Base-by-base conservation (phyloP, 2,329 filamentous ascomycete species). In the Phialophora verrucosa region DNA sequence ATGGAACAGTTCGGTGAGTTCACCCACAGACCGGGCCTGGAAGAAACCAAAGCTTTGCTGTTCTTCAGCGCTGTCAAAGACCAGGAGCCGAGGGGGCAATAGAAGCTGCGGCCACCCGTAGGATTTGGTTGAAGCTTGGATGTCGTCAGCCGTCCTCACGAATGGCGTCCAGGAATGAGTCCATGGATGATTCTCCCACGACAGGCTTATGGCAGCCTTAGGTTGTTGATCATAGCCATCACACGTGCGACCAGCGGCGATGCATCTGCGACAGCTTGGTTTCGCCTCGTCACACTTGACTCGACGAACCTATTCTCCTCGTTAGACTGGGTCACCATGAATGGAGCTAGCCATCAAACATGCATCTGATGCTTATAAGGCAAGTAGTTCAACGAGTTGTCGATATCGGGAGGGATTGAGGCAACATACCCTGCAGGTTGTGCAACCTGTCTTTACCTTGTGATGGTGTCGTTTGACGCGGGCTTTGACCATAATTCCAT, bases 221-320 rank as follows among this genome's bases (percentile, higher is more conserved):
- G 42, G 29, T 11, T 58, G 25, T 27, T 53, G 25, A 20, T 58
- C 20, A 27, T 64, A 64, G 20, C 62, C 62, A 23, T 55, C 62
- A 31, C 62, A 64, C 14, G 38, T 64, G 14, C 62, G 62, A 20
- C 54, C 62, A 1, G 62, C 47, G n/a, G 54, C 49, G 5, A n/a
- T 27, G 32, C 62, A 64, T 31, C 62, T 29, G 29, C 12, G 51
- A 42, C 62, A 64, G n/a, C 50, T 53, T 12, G 62, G 62, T 27
- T 64, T 64, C 11, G 29, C 62, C 58, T 64, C 62, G 8, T 64
- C 62, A 27, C 62, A 64, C 31, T 64, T 64, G 42, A 64, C 56
- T 14, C 62, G 62, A 47, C 62, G 62, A 32, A 55, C 14, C 53
- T 55, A 20, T 32, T 35, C 53, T 17, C 29, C 14, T 55, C 2